Evolutionary conservation across 2,329 filamentous ascomycete genomes (phyloP).

Genomic region (Botrytis pseudocinerea): DNA sequence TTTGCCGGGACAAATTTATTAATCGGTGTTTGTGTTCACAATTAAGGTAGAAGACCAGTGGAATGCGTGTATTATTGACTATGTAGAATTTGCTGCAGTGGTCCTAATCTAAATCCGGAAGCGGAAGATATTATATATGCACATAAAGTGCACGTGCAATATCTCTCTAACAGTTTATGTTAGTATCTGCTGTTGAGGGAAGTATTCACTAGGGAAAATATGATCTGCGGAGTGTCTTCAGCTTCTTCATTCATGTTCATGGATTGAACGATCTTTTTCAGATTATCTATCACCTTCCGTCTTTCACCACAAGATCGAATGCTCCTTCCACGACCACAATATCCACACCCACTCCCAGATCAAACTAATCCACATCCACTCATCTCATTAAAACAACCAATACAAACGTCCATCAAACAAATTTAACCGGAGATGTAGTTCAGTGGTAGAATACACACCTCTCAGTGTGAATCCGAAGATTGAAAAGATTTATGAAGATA

Average conservation of each 20-base stretch:
- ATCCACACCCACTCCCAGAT: neutral
- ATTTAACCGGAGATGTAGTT: neutral
- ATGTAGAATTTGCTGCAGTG: no score
- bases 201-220: neutral
- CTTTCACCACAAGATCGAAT: neutral
- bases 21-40: rapidly evolving
- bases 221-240: neutral
- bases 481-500: neutral
- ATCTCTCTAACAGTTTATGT: no score
- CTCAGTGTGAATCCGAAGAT: neutral
- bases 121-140: no score
- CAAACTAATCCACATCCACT: neutral
- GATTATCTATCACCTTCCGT: neutral
- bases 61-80: no score
- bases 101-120: no score
- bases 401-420: neutral
- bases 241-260: no score
- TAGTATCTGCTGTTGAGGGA: no score
- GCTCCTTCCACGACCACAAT: neutral
- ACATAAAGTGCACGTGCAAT: no score
- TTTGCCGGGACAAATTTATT: neutral
- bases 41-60: no score
- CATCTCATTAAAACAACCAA: rapidly evolving
- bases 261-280: neutral
- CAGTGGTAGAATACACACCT: neutral